Evolutionary conservation across 805 yeast species (phyloP).

Genomic region (Metschnikowia hibisci): DNA sequence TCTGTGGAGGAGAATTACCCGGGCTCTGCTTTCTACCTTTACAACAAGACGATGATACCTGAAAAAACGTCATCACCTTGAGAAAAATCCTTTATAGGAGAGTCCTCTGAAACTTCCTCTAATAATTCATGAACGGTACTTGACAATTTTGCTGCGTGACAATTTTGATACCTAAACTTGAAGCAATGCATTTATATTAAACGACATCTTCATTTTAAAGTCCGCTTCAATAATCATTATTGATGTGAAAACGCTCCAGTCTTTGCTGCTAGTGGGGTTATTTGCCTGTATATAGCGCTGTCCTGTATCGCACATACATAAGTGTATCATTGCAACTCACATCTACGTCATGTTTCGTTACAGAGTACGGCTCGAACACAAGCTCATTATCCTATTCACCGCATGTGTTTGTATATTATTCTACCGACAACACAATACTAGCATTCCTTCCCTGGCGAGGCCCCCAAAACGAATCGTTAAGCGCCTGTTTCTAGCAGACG

Average conservation of each 20-base stretch:
- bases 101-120: too few relatives aligned
- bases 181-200: too few relatives aligned
- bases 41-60: neutral
- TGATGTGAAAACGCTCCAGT: neutral
- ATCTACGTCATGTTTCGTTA: neutral
- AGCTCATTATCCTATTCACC: neutral
- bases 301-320: neutral
- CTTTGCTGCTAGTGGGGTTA: neutral
- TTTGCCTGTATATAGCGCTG: too few relatives aligned
- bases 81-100: too few relatives aligned
- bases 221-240: too few relatives aligned
- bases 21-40: constrained; percentile 13
- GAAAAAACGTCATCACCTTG: neutral
- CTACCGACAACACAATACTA: neutral
- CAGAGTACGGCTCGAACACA: neutral
- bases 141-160: too few relatives aligned
- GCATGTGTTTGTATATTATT: neutral
- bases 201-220: too few relatives aligned
- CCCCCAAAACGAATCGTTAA: neutral
- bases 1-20: constrained; percentile 14
- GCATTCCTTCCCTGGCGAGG: neutral
- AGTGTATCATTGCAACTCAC: neutral
- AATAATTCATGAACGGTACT: too few relatives aligned
- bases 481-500: constrained; percentile 4
- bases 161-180: too few relatives aligned